Conservation (phyloP, 192 early-diverging fungal genomes). For the Coemansia sp. region DNA sequence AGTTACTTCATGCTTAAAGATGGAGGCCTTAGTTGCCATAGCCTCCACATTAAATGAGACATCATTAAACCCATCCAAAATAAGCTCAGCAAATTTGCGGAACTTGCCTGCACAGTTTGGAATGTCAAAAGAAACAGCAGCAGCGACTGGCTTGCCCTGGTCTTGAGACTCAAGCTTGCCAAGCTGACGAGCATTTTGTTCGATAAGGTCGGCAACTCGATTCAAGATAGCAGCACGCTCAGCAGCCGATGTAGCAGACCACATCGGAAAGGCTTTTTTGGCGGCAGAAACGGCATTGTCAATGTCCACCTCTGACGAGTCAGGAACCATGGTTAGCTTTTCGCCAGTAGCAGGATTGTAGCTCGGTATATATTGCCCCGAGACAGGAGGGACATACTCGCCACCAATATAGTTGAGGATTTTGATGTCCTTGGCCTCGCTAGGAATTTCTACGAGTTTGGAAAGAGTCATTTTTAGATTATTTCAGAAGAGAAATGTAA, state of each 20-base stretch:
- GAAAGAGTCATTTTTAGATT: slow-evolving; percentile 4
- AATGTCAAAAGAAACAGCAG: slow-evolving; percentile 64
- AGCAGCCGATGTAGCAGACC: slow-evolving; percentile 56
- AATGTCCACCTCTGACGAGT: slow-evolving; percentile 61
- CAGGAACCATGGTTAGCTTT: slow-evolving; percentile 58
- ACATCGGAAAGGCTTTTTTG: slow-evolving; percentile 58
- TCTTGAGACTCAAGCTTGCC: slow-evolving; percentile 66
- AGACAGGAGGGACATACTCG: slow-evolving; percentile 56
- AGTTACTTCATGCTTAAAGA: slow-evolving; percentile 59
- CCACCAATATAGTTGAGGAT: slow-evolving; percentile 73
- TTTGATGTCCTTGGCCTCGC: slow-evolving; percentile 24
- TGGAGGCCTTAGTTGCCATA: slow-evolving; percentile 5
- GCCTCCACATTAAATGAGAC: slow-evolving; percentile 5
- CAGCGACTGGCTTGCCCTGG: slow-evolving; percentile 70
- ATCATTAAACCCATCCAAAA: slow-evolving; percentile 62
- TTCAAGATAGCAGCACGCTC: slow-evolving; percentile 57
- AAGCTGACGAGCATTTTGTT: slow-evolving; percentile 46
- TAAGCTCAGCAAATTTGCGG: slow-evolving; percentile 73
- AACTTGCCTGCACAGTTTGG: slow-evolving; percentile 59
- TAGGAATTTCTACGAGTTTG: slow-evolving; percentile 13
- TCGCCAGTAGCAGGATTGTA: slow-evolving; percentile 70
- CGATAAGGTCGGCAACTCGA: slow-evolving; percentile 62
- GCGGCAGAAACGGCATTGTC: slow-evolving; percentile 69
- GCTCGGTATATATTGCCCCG: slow-evolving; percentile 57
- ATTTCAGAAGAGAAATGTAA: no score